phyloP scores from a whole-genome alignment of 257 asterid genomes.

The Osmanthus fragrans region DNA sequence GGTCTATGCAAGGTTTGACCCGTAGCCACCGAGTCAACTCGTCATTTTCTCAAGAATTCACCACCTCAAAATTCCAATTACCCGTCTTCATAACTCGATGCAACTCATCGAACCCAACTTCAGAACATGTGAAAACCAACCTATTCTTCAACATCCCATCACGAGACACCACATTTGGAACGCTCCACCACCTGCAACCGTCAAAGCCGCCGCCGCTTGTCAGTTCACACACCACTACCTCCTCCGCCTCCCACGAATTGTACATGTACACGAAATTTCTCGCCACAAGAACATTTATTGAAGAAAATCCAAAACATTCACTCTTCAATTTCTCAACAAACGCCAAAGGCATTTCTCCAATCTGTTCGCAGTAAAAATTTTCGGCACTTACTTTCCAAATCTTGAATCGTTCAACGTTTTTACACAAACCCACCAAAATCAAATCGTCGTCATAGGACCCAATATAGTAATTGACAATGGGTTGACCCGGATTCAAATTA shows the following conservation, averaged over 20 bases:
- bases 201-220: neutral
- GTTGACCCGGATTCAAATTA: slow-evolving; percentile 33
- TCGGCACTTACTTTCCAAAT: slow-evolving; percentile 42
- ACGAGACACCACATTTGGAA: slow-evolving; percentile 42
- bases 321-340: slow-evolving; percentile 39
- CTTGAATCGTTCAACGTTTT: slow-evolving; percentile 38
- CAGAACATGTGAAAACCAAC: slow-evolving; percentile 48
- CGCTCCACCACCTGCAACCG: slow-evolving; percentile 64
- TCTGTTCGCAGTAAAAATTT: slow-evolving; percentile 33
- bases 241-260: slow-evolving; percentile 43
- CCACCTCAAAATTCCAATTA: slow-evolving; percentile 20
- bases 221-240: slow-evolving; percentile 65
- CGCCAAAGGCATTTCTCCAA: slow-evolving; percentile 61
- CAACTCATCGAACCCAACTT: slow-evolving; percentile 54
- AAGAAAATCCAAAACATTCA: slow-evolving; percentile 33
- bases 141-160: slow-evolving; percentile 32
- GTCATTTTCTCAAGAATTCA: slow-evolving; percentile 1
- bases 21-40: neutral
- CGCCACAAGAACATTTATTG: slow-evolving; percentile 38
- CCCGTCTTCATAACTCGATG: slow-evolving; percentile 30
- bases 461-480: slow-evolving; percentile 37
- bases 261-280: slow-evolving; percentile 46
- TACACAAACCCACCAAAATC: slow-evolving; percentile 48
- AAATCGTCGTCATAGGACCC: slow-evolving; percentile 36
- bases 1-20: neutral